Percentiles rank a stretch among this genome's conserved stretches.
These are phyloP conservation scores for Panicum virgatum DNA, from an alignment of 202 grass and related monocot species.

Conservation along the genomic window DNA sequence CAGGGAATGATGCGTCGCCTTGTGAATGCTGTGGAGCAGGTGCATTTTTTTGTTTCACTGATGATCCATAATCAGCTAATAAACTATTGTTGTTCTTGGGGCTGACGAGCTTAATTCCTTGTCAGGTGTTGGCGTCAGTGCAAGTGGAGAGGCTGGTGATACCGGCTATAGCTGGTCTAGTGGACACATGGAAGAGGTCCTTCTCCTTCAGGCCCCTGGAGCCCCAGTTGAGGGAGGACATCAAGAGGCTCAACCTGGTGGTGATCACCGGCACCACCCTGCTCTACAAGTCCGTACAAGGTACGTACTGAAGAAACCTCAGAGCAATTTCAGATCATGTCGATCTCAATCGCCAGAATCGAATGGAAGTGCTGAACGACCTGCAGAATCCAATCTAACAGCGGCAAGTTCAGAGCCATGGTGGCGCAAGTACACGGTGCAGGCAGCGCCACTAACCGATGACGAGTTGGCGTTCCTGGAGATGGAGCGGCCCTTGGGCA, in stretches of 20 bases:
- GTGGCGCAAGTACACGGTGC: no score
- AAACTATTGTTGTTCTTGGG: no score
- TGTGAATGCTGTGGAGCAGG: conserved; percentile 62
- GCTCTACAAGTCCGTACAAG: conserved; percentile 55
- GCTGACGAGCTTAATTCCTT: not conserved
- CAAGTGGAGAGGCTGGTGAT: conserved; percentile 65
- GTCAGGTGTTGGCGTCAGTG: conserved; percentile 55
- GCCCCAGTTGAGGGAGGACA: conserved; percentile 43
- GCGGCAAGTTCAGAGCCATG: no score
- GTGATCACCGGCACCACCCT: conserved; percentile 59
- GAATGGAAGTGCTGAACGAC: no score
- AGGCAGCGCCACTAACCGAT: no score
- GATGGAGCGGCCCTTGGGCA: no score
- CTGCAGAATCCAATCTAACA: no score
- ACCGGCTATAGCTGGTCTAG: conserved; percentile 50
- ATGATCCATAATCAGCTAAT: not conserved
- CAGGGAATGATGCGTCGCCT: conserved; percentile 75
- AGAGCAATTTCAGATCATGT: not conserved
- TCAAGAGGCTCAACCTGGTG: conserved; percentile 50
- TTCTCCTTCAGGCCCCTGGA: conserved; percentile 65
- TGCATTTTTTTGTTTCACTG: not conserved
- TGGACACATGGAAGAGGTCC: conserved; percentile 64
- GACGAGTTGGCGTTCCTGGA: no score
- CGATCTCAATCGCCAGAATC: no score
- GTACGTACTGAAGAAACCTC: not conserved